Percentiles rank a stretch among this genome's conserved stretches.
phyloP scores from a whole-genome alignment of 495 filamentous ascomycete species.

The Lasiosphaeria hispida region DNA sequence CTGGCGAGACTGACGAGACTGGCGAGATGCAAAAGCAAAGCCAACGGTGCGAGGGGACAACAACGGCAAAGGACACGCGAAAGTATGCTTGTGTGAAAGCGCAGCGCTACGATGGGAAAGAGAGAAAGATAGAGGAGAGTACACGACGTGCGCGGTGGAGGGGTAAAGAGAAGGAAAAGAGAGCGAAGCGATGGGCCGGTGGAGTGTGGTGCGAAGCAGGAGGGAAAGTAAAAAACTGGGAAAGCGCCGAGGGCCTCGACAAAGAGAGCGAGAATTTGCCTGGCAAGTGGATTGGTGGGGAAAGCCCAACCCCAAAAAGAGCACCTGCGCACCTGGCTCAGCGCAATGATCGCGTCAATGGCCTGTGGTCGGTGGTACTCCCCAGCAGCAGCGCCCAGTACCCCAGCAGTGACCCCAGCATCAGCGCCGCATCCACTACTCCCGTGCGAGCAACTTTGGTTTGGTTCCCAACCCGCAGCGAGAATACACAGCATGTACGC shows the following conservation, averaged over 20 bases:
- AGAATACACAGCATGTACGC: too few relatives aligned
- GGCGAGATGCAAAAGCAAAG: slow-evolving; percentile 42
- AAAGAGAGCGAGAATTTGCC: slow-evolving; percentile 28
- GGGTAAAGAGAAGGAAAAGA: slow-evolving; percentile 20
- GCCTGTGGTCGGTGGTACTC: slow-evolving; percentile 7
- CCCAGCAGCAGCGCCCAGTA: background rate
- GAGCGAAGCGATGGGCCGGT: slow-evolving; percentile 17
- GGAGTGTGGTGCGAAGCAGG: slow-evolving; percentile 23
- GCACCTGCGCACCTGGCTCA: slow-evolving; percentile 12
- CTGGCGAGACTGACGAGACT: slow-evolving; percentile 16
- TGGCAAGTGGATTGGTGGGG: slow-evolving; percentile 28
- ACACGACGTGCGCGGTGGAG: slow-evolving; percentile 14
- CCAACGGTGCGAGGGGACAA: slow-evolving; percentile 21
- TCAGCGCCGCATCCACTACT: too few relatives aligned
- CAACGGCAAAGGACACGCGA: slow-evolving; percentile 26
- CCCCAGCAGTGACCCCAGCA: background rate
- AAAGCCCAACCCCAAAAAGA: slow-evolving; percentile 25
- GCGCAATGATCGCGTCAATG: slow-evolving; percentile 20
- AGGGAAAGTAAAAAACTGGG: slow-evolving; percentile 28
- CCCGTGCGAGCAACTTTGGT: too few relatives aligned
- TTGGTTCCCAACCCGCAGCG: too few relatives aligned
- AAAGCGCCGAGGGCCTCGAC: slow-evolving; percentile 21
- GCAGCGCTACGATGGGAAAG: slow-evolving; percentile 18
- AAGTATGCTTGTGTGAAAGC: slow-evolving; percentile 29
- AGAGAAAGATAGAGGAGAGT: slow-evolving; percentile 16